phyloP scores from a whole-genome alignment of 345 rosid species.

The Brassica carinata region DNA sequence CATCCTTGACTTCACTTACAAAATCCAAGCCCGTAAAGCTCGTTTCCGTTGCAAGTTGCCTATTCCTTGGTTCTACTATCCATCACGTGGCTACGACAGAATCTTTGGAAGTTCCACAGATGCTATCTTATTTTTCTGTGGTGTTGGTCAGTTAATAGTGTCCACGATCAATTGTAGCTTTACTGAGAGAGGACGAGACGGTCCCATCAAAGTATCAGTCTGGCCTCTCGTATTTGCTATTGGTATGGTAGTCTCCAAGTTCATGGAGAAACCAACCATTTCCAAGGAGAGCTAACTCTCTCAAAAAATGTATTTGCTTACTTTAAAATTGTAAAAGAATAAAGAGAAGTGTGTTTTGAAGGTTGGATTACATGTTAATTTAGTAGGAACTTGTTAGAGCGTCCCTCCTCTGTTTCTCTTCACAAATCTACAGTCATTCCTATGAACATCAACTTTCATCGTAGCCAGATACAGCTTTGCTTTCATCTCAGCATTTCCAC shows the following conservation, averaged over 20 bases:
- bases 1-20: slow-evolving; percentile 7
- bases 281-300: not conserved
- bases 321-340: not conserved
- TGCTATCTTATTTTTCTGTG: slow-evolving; percentile 16
- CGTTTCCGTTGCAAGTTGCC: slow-evolving; percentile 20
- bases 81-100: not conserved
- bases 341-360: not conserved
- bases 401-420: not conserved
- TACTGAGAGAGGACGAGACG: not conserved
- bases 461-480: not conserved
- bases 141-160: not conserved
- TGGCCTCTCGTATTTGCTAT: slow-evolving; percentile 25
- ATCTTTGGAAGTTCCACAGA: no score
- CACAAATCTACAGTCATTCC: no score
- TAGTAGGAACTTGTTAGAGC: not conserved
- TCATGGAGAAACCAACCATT: slow-evolving; percentile 16
- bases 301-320: not conserved
- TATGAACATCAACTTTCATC: no score
- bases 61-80: slow-evolving; percentile 22
- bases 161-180: not conserved
- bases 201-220: slow-evolving; percentile 16
- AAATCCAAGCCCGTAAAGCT: not conserved
- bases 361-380: not conserved
- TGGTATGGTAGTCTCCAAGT: not conserved
- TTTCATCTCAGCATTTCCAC: not conserved